phyloP scores from a whole-genome alignment of 1,139 yeast genomes.

The Hanseniaspora uvarum region DNA sequence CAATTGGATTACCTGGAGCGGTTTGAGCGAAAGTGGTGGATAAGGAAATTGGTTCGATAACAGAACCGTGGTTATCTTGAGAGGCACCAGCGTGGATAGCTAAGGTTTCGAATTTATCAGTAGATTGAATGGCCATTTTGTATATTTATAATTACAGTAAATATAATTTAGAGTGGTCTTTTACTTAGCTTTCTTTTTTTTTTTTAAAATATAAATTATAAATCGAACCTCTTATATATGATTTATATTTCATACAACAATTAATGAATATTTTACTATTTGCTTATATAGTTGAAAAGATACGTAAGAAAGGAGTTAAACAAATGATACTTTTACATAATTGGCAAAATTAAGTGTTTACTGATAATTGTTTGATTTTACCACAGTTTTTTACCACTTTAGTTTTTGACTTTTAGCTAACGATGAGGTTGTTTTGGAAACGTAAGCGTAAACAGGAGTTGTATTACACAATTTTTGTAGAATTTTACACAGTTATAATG shows the following conservation, averaged over 20 bases:
- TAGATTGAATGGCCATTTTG: conserved; percentile 26
- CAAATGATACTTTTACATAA: not conserved
- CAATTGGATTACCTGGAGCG: conserved; percentile 67
- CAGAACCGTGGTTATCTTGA: conserved; percentile 75
- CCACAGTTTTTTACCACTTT: not conserved
- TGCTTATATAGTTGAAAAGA: not conserved
- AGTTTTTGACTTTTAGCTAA: not conserved
- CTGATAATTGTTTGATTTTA: not conserved
- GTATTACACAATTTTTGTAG: not conserved
- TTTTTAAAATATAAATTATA: not conserved
- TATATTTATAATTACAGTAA: not conserved
- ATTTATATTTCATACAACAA: too few relatives aligned
- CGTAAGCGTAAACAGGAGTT: not conserved
- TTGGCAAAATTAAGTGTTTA: not conserved
- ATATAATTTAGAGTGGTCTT: not conserved
- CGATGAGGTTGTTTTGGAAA: not conserved
- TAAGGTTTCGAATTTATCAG: conserved; percentile 53
- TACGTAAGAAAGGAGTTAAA: not conserved
- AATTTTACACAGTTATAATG: not conserved
- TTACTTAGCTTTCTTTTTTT: not conserved
- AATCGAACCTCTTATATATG: not conserved
- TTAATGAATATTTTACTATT: too few relatives aligned
- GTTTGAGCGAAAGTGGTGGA: conserved; percentile 80
- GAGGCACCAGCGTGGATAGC: conserved; percentile 82
- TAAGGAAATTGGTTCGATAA: conserved; percentile 72